Base-by-base conservation (phyloP, 805 yeast genomes). In the Ogataea allantospora region DNA sequence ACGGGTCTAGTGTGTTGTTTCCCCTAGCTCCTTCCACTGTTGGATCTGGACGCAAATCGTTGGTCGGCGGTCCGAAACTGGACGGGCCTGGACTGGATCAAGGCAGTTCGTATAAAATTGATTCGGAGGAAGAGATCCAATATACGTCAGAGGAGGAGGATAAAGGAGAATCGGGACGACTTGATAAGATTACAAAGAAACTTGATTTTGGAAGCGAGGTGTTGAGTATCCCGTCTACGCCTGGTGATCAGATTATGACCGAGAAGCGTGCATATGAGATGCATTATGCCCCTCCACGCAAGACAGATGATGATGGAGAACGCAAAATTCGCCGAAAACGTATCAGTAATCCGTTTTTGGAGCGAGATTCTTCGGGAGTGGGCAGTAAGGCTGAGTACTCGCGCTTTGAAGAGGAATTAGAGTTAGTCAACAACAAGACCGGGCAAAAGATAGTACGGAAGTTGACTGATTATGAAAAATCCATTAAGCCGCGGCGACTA, bases 371-470 rank as follows among this genome's bases (percentile, higher is more conserved):
- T 12, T 21, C 17, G 19, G 4, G 17, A 15, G 16, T 22, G 11
- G 15, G n/a, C 22, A n/a, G 6, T n/a, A 18, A 24, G 8, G 39
- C 35, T 8, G 46, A 43, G 21, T 33, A 37, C 15, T 43, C 53
- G 7, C 41, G 57, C 27, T 67, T 60, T 41, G 63, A 62, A 14
- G 55, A 63, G 11, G 67, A 65, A 32, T 54, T 66, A 35, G 75
- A 71, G 43, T 51, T 62, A 42, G 47, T 69, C 21, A 63, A 70
- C 50, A 64, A 60, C 40, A 63, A 62, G 35, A 69, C 73, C 0
- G 76, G 75, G 2, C 58, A 68, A 39, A 58, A 57, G 18, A 50
- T 57, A 6, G 50, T 57, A 7, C 50, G 54, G 31, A 47, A 51
- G 21, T 44, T 70, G 26, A 54, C 62, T 15, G 57, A 56, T 11